Evolutionary conservation across 345 rosid genomes (phyloP), one percentile per base, ranked within the genome.

Genomic region (Trapa incisa): DNA sequence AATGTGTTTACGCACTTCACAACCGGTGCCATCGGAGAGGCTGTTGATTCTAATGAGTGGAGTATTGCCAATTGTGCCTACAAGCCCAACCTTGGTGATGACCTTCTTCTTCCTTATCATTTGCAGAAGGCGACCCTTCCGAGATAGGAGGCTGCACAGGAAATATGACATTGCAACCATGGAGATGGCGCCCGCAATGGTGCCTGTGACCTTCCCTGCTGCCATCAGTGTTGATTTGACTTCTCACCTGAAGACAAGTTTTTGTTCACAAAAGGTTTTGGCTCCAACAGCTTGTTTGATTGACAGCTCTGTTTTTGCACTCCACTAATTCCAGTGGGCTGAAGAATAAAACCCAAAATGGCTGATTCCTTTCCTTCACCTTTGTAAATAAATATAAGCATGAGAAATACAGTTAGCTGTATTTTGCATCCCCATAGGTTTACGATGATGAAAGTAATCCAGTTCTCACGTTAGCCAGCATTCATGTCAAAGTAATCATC

Each of bases 21-120:
- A 94, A 37, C 97, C 97, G 5, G 96, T 91, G 74, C 93, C 96
- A 7, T 91, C 85, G 13, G 97, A 91, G 75, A 94, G 91, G 79
- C 99, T 89, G 72, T 84, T 84, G 76, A 94, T 87, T 52, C 96
- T 89, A 74, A 91, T 89, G 83, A 94, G 73, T 58, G 93, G 96
- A 67, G 99, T 87, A 75, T 85, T 85, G 0, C 99, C 99, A 73
- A 94, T 65, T 48, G 96, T 91, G 61, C 70, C 87, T 11, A 89
- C 64, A 17, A 91, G 68, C 29, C 99, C 97, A 29, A 69, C 77
- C 75, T 80, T 74, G 38, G 61, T 53, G 13, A 65, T 72, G 66
- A 66, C 42, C 74, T 72, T 50, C 65, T 65, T 74, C 68, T 57
- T 68, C 53, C 22, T n/a, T 17, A 33, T 38, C 41, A 39, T 29